A percentile compares a stretch with the other conserved stretches of the same genome.
Evolutionary conservation across 2,329 filamentous ascomycete genomes (phyloP).

Genomic region (Colletotrichum navitas): DNA sequence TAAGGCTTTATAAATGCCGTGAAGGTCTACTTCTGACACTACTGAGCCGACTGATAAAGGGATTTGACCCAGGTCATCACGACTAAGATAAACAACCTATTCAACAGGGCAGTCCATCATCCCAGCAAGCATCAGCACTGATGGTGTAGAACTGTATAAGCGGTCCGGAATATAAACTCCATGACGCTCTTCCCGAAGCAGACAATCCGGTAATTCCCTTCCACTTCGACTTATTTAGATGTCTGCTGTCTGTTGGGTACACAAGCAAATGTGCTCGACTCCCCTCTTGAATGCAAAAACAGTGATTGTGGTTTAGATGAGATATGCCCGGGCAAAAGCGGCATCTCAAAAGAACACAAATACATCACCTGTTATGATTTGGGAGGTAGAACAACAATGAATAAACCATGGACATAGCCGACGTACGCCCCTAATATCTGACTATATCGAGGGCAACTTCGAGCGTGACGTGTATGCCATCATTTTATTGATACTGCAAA

Average conservation of each 20-base stretch:
- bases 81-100: background rate
- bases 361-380: background rate
- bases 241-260: background rate
- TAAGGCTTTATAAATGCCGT: background rate
- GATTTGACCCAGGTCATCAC: background rate
- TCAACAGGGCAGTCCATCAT: background rate
- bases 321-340: rapidly evolving
- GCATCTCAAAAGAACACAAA: background rate
- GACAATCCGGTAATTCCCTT: background rate
- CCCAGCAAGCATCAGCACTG: background rate
- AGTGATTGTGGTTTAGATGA: background rate
- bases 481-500: background rate
- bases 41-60: background rate
- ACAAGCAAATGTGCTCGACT: background rate
- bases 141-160: background rate
- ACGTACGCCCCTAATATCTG: background rate
- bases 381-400: background rate
- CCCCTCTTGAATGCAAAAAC: background rate
- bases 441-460: background rate
- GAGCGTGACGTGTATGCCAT: background rate
- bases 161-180: background rate
- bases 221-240: background rate
- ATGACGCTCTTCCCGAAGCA: background rate
- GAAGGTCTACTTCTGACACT: background rate
- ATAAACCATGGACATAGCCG: background rate